Evolutionary conservation across 768 basidiomycete species (phyloP), one percentile per base, ranked within the genome.

Genomic region (Termitomyces sp.): DNA sequence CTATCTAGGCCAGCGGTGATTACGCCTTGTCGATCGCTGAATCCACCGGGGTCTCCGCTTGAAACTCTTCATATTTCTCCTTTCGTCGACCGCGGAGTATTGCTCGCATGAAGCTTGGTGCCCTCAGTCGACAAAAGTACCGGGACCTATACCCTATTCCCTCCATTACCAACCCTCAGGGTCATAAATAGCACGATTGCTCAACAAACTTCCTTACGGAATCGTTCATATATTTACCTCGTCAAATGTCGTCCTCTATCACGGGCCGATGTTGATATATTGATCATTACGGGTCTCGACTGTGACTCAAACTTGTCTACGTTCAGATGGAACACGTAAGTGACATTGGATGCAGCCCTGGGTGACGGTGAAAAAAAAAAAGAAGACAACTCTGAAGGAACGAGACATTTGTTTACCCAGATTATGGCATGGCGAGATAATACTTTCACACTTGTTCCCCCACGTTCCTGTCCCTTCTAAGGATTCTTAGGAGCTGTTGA

Each of bases 1-100:
- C 61, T 71, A 73, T 55, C 68, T 86, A 46, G 66, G 64, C 22
- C 66, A 65, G 45, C 58, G 51, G 28, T 59, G 35, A 58, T 53
- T 40, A 52, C 26, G 38, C 36, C 9, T 32, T 33, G 32, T 22
- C 20, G 48, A 28, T 33, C 20, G 18, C 16, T 16, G 20, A 38
- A 51, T 26, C 10, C 2, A 18, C 16, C 16, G 4, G n/a, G n/a
- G 26, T 36, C 6, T 28, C 10, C 18, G n/a, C 26, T 6, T 33
- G 30, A 10, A n/a, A 10, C 12, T 22, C 13, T 49, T 8, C 32
- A n/a, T 33, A 33, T 5, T 20, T n/a, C 32, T 33, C 28, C n/a
- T 35, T 50, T 36, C 14, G 14, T 16, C 20, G 28, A 50, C n/a
- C 26, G 22, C 14, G 24, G 16, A 38, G 24, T 18, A 52, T 26